These are phyloP conservation scores for Pyrus pyrifolia DNA, from an alignment of 306 rosid species.

Conservation along the genomic window DNA sequence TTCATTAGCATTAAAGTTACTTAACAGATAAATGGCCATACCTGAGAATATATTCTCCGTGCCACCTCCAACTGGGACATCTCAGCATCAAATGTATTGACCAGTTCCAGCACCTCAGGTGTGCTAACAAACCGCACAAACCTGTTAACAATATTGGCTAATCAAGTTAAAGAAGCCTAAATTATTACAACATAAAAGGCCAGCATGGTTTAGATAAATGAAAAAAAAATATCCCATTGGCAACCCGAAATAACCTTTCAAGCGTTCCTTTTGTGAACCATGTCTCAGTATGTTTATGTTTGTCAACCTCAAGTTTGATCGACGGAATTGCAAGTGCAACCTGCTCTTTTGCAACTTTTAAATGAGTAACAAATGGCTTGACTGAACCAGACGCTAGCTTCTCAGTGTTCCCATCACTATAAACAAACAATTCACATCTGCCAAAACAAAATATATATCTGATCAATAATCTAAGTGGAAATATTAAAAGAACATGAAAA, in stretches of 20 bases:
- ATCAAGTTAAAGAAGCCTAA: slow-evolving; percentile 16
- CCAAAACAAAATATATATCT: slow-evolving; percentile 11
- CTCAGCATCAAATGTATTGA: slow-evolving; percentile 74
- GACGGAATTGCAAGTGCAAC: slow-evolving; percentile 59
- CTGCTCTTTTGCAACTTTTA: slow-evolving; percentile 86
- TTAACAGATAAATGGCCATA: slow-evolving; percentile 17
- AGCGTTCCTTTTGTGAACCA: slow-evolving; percentile 99
- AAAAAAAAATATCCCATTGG: not conserved
- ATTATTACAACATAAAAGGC: slow-evolving; percentile 1
- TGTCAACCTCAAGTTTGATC: slow-evolving; percentile 76
- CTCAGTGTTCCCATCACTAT: slow-evolving; percentile 66
- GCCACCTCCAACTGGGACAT: slow-evolving; percentile 95
- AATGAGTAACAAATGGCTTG: slow-evolving; percentile 77
- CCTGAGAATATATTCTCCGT: slow-evolving; percentile 77
- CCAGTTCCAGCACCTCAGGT: slow-evolving; percentile 84
- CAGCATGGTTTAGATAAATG: not conserved
- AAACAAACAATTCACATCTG: slow-evolving; percentile 87
- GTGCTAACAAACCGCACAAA: slow-evolving; percentile 87
- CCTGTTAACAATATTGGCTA: slow-evolving; percentile 32
- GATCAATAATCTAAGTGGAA: slow-evolving; percentile 1
- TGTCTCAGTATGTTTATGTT: slow-evolving; percentile 40
- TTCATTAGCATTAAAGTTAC: slow-evolving; percentile 4
- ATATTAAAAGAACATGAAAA: not conserved
- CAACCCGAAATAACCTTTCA: slow-evolving; percentile 57
- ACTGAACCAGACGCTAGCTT: slow-evolving; percentile 86